These are phyloP conservation scores for Salix udensis DNA, from an alignment of 345 rosid genomes.

Conservation along the genomic window DNA sequence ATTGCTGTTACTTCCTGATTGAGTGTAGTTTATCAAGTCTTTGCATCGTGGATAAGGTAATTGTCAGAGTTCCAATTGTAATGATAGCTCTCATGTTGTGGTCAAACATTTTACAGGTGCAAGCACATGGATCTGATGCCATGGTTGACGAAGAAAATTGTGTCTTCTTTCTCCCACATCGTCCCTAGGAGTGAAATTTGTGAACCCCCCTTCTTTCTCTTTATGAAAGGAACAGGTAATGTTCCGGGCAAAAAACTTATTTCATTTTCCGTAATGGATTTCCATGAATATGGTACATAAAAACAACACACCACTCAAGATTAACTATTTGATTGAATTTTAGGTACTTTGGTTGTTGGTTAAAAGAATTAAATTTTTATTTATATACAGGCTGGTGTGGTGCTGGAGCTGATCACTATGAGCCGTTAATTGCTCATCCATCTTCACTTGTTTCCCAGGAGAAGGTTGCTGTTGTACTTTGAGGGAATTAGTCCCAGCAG, in stretches of 20 bases:
- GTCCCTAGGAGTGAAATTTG: conserved; percentile 77
- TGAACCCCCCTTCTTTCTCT: conserved; percentile 78
- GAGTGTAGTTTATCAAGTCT: neutral
- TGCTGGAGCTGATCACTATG: conserved; percentile 98
- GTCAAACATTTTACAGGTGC: conserved; percentile 52
- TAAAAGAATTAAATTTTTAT: neutral
- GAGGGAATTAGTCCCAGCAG: conserved; percentile 31
- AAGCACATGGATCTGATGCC: conserved; percentile 97
- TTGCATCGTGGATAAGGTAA: neutral
- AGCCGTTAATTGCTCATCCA: conserved; percentile 76
- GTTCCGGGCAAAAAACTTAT: neutral
- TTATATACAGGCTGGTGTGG: conserved; percentile 80
- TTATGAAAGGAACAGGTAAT: conserved; percentile 98
- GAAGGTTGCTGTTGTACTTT: conserved; percentile 83
- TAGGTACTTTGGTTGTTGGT: neutral
- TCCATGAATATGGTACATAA: neutral
- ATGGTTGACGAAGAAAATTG: conserved; percentile 94
- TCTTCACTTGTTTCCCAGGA: conserved; percentile 66
- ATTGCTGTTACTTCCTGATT: neutral
- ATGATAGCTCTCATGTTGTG: neutral
- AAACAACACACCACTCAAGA: neutral
- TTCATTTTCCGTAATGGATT: neutral
- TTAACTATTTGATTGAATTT: neutral
- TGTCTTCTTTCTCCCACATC: conserved; percentile 94
- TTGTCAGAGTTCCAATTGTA: neutral